Evolutionary conservation across 2,329 filamentous ascomycete genomes (phyloP), one percentile per base, ranked within the genome.

Genomic region (Scytalidium lignicola): DNA sequence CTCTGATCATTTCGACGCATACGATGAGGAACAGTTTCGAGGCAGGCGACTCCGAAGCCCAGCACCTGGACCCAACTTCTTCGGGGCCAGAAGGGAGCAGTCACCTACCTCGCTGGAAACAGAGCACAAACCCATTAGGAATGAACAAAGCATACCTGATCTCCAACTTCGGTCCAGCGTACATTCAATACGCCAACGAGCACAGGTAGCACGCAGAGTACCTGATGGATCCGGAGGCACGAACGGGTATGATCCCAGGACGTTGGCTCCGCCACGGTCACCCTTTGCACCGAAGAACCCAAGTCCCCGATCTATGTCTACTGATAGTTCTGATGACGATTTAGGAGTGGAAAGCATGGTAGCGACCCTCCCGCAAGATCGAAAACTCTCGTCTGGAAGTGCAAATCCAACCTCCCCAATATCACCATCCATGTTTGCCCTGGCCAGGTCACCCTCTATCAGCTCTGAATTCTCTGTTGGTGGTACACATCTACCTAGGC

Each of bases 361-460:
- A 12, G 80, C 76, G 10, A 76, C 75, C 46, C 88, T 89, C 44
- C 82, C 86, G 6, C 78, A 82, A 22, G 73, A 80, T n/a, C 81
- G 90, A 41, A 93, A 93, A 63, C 71, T 90, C 44, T 96, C 91
- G 1, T 79, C 81, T 15, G 85, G 85, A 56, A 91, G 80, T 56
- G 78, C 74, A 43, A 67, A 82, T 26, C 85, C 81, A 2, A 67
- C 75, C 44, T 84, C 83, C 19, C 82, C 83, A 43, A 73, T 80
- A 53, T 86, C 86, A 20, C 84, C 85, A 2, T 77, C 74, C 46
- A 68, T 78, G 50, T 75, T 79, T 15, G 74, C 81, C 22, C 79
- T 85, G 59, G 80, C 83, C 51, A 80, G 90, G 60, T 95, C 91
- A 1, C 90, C 90, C 2, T 97, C 93, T 0, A 78, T 89, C 32